Percentiles rank a stretch among this genome's conserved stretches.
These are phyloP conservation scores for Saccharomycopsis malanga DNA, from an alignment of 805 yeast species.

Conservation along the genomic window DNA sequence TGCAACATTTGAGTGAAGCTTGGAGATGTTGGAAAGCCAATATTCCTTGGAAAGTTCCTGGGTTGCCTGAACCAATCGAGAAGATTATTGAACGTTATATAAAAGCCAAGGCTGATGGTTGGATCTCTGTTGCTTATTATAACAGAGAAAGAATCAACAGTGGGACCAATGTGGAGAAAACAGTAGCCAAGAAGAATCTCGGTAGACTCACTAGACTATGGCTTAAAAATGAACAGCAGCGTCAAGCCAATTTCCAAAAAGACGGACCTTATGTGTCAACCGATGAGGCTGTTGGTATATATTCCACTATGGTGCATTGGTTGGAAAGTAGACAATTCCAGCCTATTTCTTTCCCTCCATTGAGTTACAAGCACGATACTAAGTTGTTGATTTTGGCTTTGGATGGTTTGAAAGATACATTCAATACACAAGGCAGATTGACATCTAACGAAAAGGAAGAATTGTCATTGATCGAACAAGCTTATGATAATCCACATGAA, in stretches of 20 bases:
- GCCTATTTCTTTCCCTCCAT: constrained; percentile 91
- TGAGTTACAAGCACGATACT: constrained; percentile 88
- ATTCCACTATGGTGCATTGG: constrained; percentile 88
- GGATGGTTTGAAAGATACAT: constrained; percentile 79
- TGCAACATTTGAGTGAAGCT: constrained; percentile 94
- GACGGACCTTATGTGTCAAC: constrained; percentile 86
- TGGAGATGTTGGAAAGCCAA: constrained; percentile 99
- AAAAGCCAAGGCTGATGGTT: constrained; percentile 93
- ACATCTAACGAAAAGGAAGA: constrained; percentile 90
- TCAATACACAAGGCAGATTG: constrained; percentile 65
- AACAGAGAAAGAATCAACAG: constrained; percentile 82
- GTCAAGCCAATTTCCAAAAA: constrained; percentile 71
- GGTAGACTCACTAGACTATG: constrained; percentile 89
- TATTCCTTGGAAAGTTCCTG: constrained; percentile 96
- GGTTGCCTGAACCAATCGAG: constrained; percentile 86
- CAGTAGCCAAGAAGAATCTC: constrained; percentile 86
- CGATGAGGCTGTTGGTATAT: constrained; percentile 80
- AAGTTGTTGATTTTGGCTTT: constrained; percentile 82
- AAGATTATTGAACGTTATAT: constrained; percentile 82
- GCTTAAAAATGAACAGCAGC: constrained; percentile 86
- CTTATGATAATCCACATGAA: constrained; percentile 95
- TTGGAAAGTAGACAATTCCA: constrained; percentile 73
- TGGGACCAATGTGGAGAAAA: constrained; percentile 92
- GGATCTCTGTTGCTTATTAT: constrained; percentile 90
- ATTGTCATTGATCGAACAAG: constrained; percentile 86